phyloP scores from a whole-genome alignment of 306 rosid species.

The Lathyrus oleraceus region DNA sequence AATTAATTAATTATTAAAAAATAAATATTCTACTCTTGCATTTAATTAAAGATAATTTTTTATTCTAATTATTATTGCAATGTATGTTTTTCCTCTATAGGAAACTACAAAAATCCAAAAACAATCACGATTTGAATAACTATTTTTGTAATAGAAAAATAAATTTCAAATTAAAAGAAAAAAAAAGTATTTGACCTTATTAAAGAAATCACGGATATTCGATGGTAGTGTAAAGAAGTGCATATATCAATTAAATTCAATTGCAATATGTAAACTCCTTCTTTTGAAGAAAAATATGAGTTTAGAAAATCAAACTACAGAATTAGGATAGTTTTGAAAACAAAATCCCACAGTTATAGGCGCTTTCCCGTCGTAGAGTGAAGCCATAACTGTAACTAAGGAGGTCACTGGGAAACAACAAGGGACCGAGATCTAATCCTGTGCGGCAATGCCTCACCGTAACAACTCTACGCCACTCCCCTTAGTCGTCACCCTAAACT shows the following conservation, averaged over 20 bases:
- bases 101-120: too few species aligned
- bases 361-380: background rate
- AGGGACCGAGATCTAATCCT: conserved; percentile 41
- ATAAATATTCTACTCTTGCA: too few species aligned
- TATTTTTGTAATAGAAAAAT: too few species aligned
- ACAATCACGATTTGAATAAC: too few species aligned
- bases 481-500: conserved; percentile 78
- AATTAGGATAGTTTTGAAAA: background rate
- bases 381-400: conserved; percentile 15
- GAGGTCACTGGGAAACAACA: background rate
- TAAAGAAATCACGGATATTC: too few species aligned
- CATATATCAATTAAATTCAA: background rate
- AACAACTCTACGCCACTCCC: conserved; percentile 65
- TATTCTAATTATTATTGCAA: too few species aligned
- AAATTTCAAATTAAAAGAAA: too few species aligned
- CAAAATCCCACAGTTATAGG: background rate
- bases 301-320: background rate
- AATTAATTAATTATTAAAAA: too few species aligned
- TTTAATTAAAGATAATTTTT: too few species aligned
- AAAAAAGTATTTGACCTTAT: too few species aligned
- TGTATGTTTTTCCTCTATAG: too few species aligned
- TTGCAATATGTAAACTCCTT: background rate
- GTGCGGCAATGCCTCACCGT: conserved; percentile 72
- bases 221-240: background rate
- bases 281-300: background rate